Percentiles rank a stretch among this genome's conserved stretches.
phyloP scores from a whole-genome alignment of 495 filamentous ascomycete genomes.

The Penicillium pancosmium region DNA sequence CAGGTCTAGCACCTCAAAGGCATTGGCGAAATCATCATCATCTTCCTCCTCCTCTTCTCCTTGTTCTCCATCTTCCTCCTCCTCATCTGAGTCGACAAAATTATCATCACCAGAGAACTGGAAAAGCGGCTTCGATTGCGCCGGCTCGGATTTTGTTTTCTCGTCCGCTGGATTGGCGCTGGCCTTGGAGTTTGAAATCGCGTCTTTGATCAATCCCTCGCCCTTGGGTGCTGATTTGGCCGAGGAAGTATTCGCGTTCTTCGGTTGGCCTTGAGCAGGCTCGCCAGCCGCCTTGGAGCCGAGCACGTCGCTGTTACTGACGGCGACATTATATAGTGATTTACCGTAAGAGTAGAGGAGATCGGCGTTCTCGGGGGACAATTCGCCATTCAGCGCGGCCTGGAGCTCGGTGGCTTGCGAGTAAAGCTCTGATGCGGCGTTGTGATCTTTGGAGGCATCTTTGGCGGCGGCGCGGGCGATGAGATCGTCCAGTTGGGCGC shows the following conservation, averaged over 20 bases:
- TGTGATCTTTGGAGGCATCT: slow-evolving; percentile 85
- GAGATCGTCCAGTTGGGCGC: slow-evolving; percentile 45
- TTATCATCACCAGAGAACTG: slow-evolving; percentile 95
- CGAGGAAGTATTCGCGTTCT: slow-evolving; percentile 23
- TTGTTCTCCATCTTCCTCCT: slow-evolving; percentile 53
- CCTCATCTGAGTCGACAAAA: slow-evolving; percentile 77
- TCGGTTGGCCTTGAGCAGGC: slow-evolving; percentile 41
- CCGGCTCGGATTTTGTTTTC: slow-evolving; percentile 35
- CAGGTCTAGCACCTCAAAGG: slow-evolving; percentile 90
- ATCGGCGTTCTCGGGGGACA: slow-evolving; percentile 86
- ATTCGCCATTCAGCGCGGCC: slow-evolving; percentile 87
- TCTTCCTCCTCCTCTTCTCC: slow-evolving; percentile 63
- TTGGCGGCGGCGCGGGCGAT: slow-evolving; percentile 63
- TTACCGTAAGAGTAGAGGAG: slow-evolving; percentile 92
- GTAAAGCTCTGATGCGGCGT: slow-evolving; percentile 81
- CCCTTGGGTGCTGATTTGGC: slow-evolving; percentile 19
- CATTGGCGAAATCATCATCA: slow-evolving; percentile 87
- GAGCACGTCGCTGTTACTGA: slow-evolving; percentile 91
- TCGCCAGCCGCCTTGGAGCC: slow-evolving; percentile 76
- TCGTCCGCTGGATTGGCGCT: slow-evolving; percentile 41
- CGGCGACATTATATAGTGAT: slow-evolving; percentile 87
- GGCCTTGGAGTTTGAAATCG: slow-evolving; percentile 26
- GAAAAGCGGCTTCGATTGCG: slow-evolving; percentile 72
- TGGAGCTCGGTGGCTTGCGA: slow-evolving; percentile 88
- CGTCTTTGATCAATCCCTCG: slow-evolving; percentile 32